Conservation (phyloP, 2,329 filamentous ascomycete species). For the Monosporascus sp. region DNA sequence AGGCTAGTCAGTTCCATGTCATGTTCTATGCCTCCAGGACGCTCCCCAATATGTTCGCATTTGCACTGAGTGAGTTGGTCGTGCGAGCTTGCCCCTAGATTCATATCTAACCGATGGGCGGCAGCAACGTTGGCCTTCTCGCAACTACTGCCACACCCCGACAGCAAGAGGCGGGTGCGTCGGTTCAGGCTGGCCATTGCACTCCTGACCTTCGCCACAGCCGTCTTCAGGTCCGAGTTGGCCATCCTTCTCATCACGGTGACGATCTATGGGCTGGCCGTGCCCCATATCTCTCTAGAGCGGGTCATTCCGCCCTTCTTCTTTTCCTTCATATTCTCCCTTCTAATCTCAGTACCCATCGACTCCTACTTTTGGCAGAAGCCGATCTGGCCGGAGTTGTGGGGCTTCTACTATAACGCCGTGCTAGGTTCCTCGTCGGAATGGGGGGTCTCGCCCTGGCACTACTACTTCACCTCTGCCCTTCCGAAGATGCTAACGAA, state of each 20-base stretch:
- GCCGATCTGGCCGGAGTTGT: constrained; percentile 82
- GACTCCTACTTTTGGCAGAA: constrained; percentile 95
- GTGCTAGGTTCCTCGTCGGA: constrained; percentile 74
- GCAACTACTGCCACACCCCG: constrained; percentile 36
- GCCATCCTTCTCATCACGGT: constrained; percentile 72
- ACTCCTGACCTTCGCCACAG: constrained; percentile 71
- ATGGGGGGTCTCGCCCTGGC: constrained; percentile 83
- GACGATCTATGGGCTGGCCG: constrained; percentile 56
- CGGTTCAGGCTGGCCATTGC: constrained; percentile 62
- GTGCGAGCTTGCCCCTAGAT: too few relatives aligned
- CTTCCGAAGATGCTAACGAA: constrained; percentile 82
- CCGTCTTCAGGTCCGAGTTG: constrained; percentile 86
- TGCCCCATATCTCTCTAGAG: constrained; percentile 13
- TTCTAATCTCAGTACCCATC: constrained; percentile 65
- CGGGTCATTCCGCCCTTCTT: constrained; percentile 61
- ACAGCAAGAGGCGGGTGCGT: constrained; percentile 25
- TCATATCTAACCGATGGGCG: too few relatives aligned
- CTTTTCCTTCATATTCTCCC: constrained; percentile 58
- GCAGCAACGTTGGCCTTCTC: constrained; percentile 61
- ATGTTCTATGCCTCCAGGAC: constrained; percentile 89
- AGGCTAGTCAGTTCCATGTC: constrained; percentile 84
- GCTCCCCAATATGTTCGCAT: constrained; percentile 94
- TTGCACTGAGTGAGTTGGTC: constrained; percentile 65
- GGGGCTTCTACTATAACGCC: constrained; percentile 87
- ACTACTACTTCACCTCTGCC: constrained; percentile 79